Conservation (phyloP, 2,329 filamentous ascomycete species). For the Trichoderma simmonsii region DNA sequence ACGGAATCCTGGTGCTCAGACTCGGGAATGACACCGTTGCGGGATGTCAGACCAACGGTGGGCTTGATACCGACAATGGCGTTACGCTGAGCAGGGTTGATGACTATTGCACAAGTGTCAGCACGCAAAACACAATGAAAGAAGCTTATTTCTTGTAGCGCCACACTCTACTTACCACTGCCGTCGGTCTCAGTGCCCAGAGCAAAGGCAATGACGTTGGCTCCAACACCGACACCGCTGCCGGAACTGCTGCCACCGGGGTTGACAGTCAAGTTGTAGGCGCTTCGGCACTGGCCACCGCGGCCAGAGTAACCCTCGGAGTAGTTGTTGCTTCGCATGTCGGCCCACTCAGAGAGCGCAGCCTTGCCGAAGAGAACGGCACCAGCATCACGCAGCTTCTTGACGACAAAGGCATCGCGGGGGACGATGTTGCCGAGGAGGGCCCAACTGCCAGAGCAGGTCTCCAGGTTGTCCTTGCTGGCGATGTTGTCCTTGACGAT, state of each 20-base stretch:
- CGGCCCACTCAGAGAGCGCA: conserved; percentile 70
- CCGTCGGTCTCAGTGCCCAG: conserved; percentile 74
- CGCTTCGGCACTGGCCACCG: conserved; percentile 61
- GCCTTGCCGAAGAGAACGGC: conserved; percentile 70
- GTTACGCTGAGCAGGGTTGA: conserved; percentile 68
- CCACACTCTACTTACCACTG: conserved; percentile 42
- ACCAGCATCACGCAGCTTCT: conserved; percentile 59
- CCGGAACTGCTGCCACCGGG: conserved; percentile 69
- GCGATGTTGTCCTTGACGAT: conserved; percentile 72
- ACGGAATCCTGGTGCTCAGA: conserved; percentile 66
- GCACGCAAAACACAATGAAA: background rate
- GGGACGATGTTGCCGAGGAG: conserved; percentile 64
- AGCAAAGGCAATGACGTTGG: conserved; percentile 61
- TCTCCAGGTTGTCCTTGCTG: conserved; percentile 67
- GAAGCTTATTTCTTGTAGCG: background rate
- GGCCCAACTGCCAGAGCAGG: conserved; percentile 67
- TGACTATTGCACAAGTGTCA: conserved; percentile 43
- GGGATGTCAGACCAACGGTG: conserved; percentile 68
- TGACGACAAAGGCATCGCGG: conserved; percentile 64
- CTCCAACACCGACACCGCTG: conserved; percentile 60
- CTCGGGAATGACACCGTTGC: conserved; percentile 63
- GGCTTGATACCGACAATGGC: conserved; percentile 72
- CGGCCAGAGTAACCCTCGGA: conserved; percentile 65
- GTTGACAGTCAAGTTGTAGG: conserved; percentile 67
- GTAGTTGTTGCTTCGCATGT: conserved; percentile 65